phyloP scores from a whole-genome alignment of 2,329 filamentous ascomycete species.

The Thielaviopsis cerberus region DNA sequence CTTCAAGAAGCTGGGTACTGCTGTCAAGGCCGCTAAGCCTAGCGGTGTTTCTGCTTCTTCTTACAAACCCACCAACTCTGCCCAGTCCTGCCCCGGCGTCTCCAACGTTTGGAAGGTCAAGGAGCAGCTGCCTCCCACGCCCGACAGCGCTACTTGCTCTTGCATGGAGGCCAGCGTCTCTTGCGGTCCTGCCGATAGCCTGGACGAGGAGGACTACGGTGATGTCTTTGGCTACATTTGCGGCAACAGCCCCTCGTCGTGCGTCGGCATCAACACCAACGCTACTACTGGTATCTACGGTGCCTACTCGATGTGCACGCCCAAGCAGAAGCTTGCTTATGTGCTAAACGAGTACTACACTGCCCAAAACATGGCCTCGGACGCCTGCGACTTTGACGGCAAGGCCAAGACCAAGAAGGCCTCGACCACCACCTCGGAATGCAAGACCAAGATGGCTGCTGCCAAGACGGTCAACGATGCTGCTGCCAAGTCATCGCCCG shows the following conservation, averaged over 20 bases:
- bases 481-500: slow-evolving; percentile 19
- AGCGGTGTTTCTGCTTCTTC: slow-evolving; percentile 42
- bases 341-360: slow-evolving; percentile 58
- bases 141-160: slow-evolving; percentile 59
- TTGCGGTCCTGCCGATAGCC: slow-evolving; percentile 45
- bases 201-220: slow-evolving; percentile 41
- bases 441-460: slow-evolving; percentile 38
- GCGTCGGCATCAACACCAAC: slow-evolving; percentile 51
- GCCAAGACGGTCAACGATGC: slow-evolving; percentile 39
- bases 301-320: slow-evolving; percentile 58
- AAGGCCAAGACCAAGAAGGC: slow-evolving; percentile 37
- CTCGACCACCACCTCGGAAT: slow-evolving; percentile 29
- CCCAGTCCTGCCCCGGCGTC: slow-evolving; percentile 47
- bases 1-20: slow-evolving; percentile 52
- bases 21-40: slow-evolving; percentile 50
- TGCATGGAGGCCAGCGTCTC: slow-evolving; percentile 65
- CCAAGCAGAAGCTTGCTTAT: slow-evolving; percentile 52
- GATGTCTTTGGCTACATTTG: slow-evolving; percentile 61
- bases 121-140: slow-evolving; percentile 58
- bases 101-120: slow-evolving; percentile 48
- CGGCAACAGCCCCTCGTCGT: slow-evolving; percentile 35
- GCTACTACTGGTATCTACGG: slow-evolving; percentile 51
- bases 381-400: slow-evolving; percentile 55
- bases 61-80: slow-evolving; percentile 59
- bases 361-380: slow-evolving; percentile 30